These are phyloP conservation scores for Oryza meyeriana DNA, from an alignment of 176 grass and related monocot genomes.

Conservation along the genomic window DNA sequence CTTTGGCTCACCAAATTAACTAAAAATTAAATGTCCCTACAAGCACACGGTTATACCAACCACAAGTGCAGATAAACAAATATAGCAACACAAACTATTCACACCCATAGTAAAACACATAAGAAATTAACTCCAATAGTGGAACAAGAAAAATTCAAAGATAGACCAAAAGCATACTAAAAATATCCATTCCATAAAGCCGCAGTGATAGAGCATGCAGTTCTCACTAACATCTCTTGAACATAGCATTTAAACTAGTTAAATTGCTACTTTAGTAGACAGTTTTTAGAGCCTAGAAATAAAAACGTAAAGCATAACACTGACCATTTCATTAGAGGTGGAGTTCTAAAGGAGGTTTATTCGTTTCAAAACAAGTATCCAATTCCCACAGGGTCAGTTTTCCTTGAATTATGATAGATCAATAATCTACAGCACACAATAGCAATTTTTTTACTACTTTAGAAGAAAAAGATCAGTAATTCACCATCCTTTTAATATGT, in stretches of 20 bases:
- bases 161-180: background rate
- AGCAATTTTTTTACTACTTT: background rate
- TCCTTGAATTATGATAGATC: background rate
- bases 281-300: no score
- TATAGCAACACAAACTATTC: conserved; percentile 1
- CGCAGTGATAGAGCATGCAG: background rate
- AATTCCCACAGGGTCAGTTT: background rate
- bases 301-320: background rate
- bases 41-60: background rate
- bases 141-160: background rate
- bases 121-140: conserved; percentile 5
- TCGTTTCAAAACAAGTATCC: background rate
- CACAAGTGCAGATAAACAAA: background rate
- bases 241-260: background rate
- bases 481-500: background rate
- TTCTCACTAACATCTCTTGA: background rate
- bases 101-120: background rate
- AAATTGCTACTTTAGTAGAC: background rate
- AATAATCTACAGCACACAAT: background rate
- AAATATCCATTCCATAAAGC: background rate
- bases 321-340: background rate
- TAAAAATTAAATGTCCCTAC: conserved; percentile 15
- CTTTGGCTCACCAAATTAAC: background rate
- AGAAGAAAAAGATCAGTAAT: background rate
- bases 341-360: background rate